phyloP scores from a whole-genome alignment of 257 asterid species.

The Scutellaria galericulata region DNA sequence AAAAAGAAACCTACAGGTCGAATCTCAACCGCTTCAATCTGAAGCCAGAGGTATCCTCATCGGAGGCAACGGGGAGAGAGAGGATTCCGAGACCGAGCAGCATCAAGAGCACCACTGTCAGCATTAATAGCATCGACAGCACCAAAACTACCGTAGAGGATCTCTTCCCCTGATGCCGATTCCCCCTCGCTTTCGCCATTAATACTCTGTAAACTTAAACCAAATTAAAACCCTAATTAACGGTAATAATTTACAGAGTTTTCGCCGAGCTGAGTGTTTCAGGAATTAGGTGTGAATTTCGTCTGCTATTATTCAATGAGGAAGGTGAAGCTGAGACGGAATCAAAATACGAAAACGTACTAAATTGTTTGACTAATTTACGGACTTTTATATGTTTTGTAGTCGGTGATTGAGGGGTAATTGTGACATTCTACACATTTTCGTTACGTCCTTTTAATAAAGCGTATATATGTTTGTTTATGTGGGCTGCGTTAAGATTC shows the following conservation, averaged over 20 bases:
- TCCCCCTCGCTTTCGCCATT: slow-evolving; percentile 65
- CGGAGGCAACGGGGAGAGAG: slow-evolving; percentile 73
- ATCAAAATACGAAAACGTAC: slow-evolving; percentile 31
- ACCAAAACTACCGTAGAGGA: slow-evolving; percentile 67
- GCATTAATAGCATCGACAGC: slow-evolving; percentile 73
- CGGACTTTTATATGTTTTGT: not conserved
- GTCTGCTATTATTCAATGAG: slow-evolving; percentile 8
- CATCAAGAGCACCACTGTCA: slow-evolving; percentile 72
- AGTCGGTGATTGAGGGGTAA: slow-evolving; percentile 23
- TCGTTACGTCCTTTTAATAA: not conserved
- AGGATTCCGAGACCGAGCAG: slow-evolving; percentile 84
- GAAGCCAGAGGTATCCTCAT: slow-evolving; percentile 50
- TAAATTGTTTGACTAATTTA: not conserved
- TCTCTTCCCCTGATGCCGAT: slow-evolving; percentile 73
- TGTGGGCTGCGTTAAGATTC: slow-evolving; percentile 8
- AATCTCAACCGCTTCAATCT: slow-evolving; percentile 66
- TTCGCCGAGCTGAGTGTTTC: not conserved
- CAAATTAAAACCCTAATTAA: slow-evolving; percentile 28
- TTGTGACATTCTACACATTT: slow-evolving; percentile 15
- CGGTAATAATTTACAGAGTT: not conserved
- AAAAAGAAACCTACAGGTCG: slow-evolving; percentile 44
- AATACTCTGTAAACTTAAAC: slow-evolving; percentile 17
- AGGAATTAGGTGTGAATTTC: slow-evolving; percentile 14
- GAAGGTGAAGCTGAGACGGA: slow-evolving; percentile 27
- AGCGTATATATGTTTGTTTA: not conserved